Evolutionary conservation across 805 yeast genomes (phyloP).

Genomic region (Ogataea henricii): DNA sequence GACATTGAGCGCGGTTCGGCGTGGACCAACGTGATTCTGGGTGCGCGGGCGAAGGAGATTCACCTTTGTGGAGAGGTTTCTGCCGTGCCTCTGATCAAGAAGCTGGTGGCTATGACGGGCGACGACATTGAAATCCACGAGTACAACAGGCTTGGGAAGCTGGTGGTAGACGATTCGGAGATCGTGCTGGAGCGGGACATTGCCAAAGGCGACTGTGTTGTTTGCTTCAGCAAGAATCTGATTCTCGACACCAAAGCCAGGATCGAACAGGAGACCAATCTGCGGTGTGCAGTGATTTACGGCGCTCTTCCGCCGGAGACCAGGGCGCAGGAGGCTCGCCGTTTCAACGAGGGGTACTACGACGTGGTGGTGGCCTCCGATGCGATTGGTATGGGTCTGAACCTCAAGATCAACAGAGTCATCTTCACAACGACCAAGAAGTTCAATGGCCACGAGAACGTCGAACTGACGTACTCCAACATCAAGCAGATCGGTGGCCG

Average conservation of each 20-base stretch:
- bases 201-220: slow-evolving; percentile 81
- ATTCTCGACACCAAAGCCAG: slow-evolving; percentile 68
- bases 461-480: slow-evolving; percentile 58
- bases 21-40: slow-evolving; percentile 90
- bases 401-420: slow-evolving; percentile 78
- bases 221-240: slow-evolving; percentile 76
- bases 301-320: slow-evolving; percentile 97
- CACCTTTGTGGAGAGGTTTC: slow-evolving; percentile 95
- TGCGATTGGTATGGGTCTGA: slow-evolving; percentile 97
- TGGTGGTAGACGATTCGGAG: slow-evolving; percentile 52
- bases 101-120: slow-evolving; percentile 68
- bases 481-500: slow-evolving; percentile 94
- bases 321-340: slow-evolving; percentile 76
- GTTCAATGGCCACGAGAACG: slow-evolving; percentile 62
- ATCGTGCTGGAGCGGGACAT: slow-evolving; percentile 41
- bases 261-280: slow-evolving; percentile 63
- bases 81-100: slow-evolving; percentile 65
- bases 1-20: slow-evolving; percentile 85
- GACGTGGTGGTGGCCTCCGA: slow-evolving; percentile 93
- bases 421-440: slow-evolving; percentile 70
- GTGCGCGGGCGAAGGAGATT: slow-evolving; percentile 80
- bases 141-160: slow-evolving; percentile 75
- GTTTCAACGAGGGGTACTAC: slow-evolving; percentile 76
- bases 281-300: slow-evolving; percentile 84
- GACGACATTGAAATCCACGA: slow-evolving; percentile 72